These are phyloP conservation scores for Austroboletus rostrupii DNA, from an alignment of 1,284 basidiomycete species.

Conservation along the genomic window DNA sequence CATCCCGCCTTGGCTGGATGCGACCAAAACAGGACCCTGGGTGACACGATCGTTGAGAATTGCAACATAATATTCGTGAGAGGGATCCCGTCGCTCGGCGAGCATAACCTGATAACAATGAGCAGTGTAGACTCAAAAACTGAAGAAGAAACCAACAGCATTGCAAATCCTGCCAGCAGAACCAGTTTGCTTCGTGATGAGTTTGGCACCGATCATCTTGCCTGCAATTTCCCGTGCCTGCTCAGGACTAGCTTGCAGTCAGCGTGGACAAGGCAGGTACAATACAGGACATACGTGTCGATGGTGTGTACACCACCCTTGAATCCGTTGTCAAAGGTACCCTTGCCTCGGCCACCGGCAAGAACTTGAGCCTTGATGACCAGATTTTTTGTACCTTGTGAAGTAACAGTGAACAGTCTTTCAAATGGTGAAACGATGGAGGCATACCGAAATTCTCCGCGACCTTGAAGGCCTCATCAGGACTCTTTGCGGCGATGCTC, in stretches of 20 bases:
- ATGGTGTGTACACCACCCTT: conserved; percentile 98
- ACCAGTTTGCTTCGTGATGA: conserved; percentile 99
- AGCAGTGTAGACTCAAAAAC: conserved; percentile 14
- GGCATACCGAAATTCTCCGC: conserved; percentile 81
- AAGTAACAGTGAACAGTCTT: background rate
- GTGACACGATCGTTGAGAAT: conserved; percentile 93
- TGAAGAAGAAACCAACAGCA: conserved; percentile 54
- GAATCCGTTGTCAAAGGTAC: conserved; percentile 93
- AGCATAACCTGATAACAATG: conserved; percentile 79
- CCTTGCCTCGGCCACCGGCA: conserved; percentile 98
- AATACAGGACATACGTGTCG: conserved; percentile 59
- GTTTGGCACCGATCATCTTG: conserved; percentile 93
- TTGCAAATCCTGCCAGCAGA: conserved; percentile 92
- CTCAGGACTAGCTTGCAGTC: conserved; percentile 58
- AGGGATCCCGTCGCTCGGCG: conserved; percentile 89
- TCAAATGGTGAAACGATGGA: background rate
- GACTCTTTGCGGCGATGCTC: conserved; percentile 82
- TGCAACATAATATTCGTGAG: conserved; percentile 98
- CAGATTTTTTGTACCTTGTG: conserved; percentile 63
- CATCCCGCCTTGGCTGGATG: conserved; percentile 93
- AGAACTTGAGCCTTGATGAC: conserved; percentile 99
- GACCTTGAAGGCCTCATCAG: conserved; percentile 87
- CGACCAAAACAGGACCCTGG: conserved; percentile 90
- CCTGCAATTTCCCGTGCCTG: conserved; percentile 85
- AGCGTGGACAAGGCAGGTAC: background rate